Percentiles rank a stretch among this genome's conserved stretches.
These are phyloP conservation scores for Paramecium octaurelia DNA, from an alignment of 73 alveolate species.

Conservation along the genomic window DNA sequence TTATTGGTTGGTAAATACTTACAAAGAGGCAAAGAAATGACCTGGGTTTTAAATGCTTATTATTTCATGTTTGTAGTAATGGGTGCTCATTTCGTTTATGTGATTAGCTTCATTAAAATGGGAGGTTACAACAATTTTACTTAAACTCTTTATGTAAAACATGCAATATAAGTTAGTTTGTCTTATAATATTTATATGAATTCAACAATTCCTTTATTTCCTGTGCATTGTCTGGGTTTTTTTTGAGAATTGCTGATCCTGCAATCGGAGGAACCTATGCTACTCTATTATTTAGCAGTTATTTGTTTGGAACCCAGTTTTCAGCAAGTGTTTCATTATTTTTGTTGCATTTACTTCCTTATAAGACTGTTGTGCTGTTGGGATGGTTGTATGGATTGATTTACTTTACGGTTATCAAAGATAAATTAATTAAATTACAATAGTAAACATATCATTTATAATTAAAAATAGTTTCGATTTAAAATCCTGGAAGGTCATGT, in stretches of 20 bases:
- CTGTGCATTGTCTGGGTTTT: not conserved
- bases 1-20: not conserved
- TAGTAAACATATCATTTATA: not conserved
- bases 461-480: not conserved
- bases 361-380: not conserved
- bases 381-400: constrained; percentile 42
- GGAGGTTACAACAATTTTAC: constrained; percentile 27
- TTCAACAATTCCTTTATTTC: not conserved
- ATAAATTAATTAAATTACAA: not conserved
- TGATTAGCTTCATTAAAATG: not conserved
- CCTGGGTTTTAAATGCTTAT: constrained; percentile 6
- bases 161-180: not conserved
- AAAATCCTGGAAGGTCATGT: constrained; percentile 11
- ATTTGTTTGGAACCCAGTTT: not conserved
- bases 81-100: not conserved
- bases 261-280: constrained; percentile 43
- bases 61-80: not conserved
- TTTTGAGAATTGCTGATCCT: constrained; percentile 29
- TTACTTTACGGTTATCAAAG: not conserved
- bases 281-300: not conserved
- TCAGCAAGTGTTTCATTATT: not conserved
- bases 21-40: constrained; percentile 20
- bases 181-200: not conserved
- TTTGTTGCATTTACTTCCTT: not conserved
- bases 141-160: not conserved